A percentile compares a stretch with the other conserved stretches of the same genome.
phyloP scores from a whole-genome alignment of 78 protist genomes.

The Emiliania huxleyi region DNA sequence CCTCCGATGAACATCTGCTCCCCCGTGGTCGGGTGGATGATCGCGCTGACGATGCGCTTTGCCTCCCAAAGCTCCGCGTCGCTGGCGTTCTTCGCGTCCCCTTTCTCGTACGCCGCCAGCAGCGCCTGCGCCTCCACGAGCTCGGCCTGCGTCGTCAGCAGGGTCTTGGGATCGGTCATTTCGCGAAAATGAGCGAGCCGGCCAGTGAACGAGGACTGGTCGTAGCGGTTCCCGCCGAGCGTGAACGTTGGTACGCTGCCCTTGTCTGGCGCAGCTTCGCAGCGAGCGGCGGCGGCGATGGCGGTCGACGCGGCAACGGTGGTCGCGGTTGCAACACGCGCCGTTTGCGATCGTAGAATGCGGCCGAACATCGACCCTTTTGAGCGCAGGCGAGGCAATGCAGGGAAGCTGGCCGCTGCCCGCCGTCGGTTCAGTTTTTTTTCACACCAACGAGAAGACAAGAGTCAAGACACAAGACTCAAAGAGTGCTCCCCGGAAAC shows the following conservation, averaged over 20 bases:
- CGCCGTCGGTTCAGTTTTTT: too few relatives aligned
- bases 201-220: constrained; percentile 64
- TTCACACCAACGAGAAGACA: too few relatives aligned
- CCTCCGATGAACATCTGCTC: constrained; percentile 62
- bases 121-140: constrained; percentile 34
- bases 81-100: not conserved
- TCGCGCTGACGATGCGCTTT: constrained; percentile 57
- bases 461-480: too few relatives aligned
- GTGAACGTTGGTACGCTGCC: not conserved
- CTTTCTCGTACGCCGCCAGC: constrained; percentile 47
- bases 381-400: too few relatives aligned
- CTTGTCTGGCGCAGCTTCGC: too few relatives aligned
- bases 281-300: too few relatives aligned
- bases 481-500: too few relatives aligned
- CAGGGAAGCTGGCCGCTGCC: too few relatives aligned
- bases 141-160: constrained; percentile 13
- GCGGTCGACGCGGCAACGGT: too few relatives aligned
- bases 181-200: constrained; percentile 61
- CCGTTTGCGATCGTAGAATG: too few relatives aligned
- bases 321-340: too few relatives aligned
- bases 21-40: constrained; percentile 76
- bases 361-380: too few relatives aligned
- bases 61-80: constrained; percentile 69
- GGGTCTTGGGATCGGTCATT: constrained; percentile 57
- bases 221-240: not conserved